Percentiles rank a stretch among this genome's conserved stretches.
phyloP scores from a whole-genome alignment of 352 stramenopile species.

The Phytophthora europaea region DNA sequence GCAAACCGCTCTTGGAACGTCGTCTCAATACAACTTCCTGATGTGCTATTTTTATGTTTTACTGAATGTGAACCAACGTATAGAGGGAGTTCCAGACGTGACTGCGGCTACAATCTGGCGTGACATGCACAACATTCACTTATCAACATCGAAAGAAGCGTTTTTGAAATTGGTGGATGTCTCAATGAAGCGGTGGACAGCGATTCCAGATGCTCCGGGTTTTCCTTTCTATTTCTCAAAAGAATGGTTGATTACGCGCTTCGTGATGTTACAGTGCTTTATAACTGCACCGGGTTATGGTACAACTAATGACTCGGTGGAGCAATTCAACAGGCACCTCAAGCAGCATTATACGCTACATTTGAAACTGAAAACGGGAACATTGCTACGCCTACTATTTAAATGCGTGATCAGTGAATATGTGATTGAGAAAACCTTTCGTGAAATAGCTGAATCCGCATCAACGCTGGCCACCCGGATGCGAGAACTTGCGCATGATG shows the following conservation, averaged over 20 bases:
- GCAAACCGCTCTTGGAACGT: not conserved
- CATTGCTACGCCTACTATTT: not conserved
- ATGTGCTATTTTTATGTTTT: not conserved
- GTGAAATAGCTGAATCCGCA: not conserved
- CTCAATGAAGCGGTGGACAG: not conserved
- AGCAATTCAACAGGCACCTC: not conserved
- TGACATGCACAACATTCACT: not conserved
- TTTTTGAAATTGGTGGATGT: not conserved
- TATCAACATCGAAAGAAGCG: not conserved
- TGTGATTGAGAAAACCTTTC: not conserved
- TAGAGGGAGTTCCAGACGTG: not conserved
- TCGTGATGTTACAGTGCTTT: not conserved
- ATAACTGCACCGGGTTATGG: not conserved
- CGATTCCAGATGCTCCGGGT: not conserved
- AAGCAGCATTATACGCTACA: not conserved
- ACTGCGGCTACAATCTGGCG: not conserved
- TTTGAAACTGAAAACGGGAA: not conserved
- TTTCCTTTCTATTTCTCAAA: not conserved
- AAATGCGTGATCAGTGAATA: constrained; percentile 4
- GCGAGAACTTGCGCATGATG: not conserved
- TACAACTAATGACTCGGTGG: not conserved
- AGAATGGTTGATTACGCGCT: not conserved
- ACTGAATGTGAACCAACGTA: not conserved
- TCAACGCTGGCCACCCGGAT: not conserved
- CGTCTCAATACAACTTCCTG: not conserved